Conservation (phyloP, 495 filamentous ascomycete genomes). For the Talaromyces stipitatus region DNA sequence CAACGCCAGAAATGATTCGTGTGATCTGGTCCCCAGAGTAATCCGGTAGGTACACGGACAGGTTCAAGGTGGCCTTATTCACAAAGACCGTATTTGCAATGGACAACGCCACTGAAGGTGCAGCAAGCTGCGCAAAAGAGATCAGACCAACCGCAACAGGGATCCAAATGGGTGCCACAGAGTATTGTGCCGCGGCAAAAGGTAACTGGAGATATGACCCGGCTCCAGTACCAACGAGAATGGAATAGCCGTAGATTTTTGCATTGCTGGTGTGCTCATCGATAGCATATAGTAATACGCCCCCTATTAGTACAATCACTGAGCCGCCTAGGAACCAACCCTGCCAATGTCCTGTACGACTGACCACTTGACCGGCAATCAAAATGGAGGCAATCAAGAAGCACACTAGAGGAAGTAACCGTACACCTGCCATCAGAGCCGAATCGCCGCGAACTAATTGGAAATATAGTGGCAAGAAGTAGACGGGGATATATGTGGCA, state of each 20-base stretch:
- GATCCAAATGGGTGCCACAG: neutral
- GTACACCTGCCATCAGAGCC: neutral
- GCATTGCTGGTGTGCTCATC: neutral
- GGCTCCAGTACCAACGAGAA: neutral
- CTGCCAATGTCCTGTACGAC: neutral
- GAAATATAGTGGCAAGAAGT: constrained; percentile 45
- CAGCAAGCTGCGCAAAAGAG: neutral
- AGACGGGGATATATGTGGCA: constrained; percentile 13
- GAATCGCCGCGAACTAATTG: constrained; percentile 33
- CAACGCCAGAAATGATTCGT: neutral
- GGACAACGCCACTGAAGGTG: neutral
- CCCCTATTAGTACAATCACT: neutral
- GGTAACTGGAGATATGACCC: neutral
- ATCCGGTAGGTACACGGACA: neutral
- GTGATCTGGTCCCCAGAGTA: neutral
- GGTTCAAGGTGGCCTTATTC: neutral
- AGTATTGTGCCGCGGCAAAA: neutral
- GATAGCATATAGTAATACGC: neutral
- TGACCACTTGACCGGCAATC: neutral
- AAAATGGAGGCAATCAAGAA: neutral
- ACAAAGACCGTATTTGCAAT: neutral
- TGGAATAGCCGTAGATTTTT: neutral
- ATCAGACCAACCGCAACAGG: neutral
- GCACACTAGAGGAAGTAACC: neutral
- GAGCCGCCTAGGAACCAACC: neutral